phyloP scores from a whole-genome alignment of 192 early-diverging fungal genomes.

The Backusella tuberculispora region DNA sequence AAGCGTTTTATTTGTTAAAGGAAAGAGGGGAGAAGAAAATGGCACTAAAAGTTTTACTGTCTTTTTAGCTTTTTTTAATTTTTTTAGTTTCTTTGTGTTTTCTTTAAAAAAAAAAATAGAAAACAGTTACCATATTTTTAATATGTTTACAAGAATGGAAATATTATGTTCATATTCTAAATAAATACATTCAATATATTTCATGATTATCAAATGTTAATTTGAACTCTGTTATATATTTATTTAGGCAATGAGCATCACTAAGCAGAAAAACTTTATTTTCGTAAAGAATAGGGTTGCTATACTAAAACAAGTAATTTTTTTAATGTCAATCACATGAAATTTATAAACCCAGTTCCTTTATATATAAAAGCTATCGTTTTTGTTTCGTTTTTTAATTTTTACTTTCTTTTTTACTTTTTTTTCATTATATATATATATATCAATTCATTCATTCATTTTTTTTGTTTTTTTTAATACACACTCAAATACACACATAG shows the following conservation, averaged over 20 bases:
- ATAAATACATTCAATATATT: not conserved
- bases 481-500: not conserved
- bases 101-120: not conserved
- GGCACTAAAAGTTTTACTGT: not conserved
- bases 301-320: slow-evolving; percentile 1
- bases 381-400: not conserved
- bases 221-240: not conserved
- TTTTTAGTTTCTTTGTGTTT: not conserved
- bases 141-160: not conserved
- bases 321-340: slow-evolving; percentile 15
- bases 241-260: not conserved
- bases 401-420: not conserved
- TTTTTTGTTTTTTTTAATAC: not conserved
- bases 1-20: too few species aligned
- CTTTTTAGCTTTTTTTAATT: not conserved
- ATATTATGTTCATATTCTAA: not conserved
- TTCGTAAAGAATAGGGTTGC: slow-evolving; percentile 1
- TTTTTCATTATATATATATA: not conserved
- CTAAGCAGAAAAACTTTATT: not conserved
- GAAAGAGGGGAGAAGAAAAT: too few species aligned
- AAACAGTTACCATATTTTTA: not conserved
- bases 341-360: slow-evolving; percentile 11
- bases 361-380: not conserved
- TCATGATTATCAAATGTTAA: slow-evolving; percentile 8
- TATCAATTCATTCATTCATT: not conserved